Evolutionary conservation across 108 stramenopile genomes (phyloP), one percentile per base, ranked within the genome.

Genomic region (Conticribra weissflogii): DNA sequence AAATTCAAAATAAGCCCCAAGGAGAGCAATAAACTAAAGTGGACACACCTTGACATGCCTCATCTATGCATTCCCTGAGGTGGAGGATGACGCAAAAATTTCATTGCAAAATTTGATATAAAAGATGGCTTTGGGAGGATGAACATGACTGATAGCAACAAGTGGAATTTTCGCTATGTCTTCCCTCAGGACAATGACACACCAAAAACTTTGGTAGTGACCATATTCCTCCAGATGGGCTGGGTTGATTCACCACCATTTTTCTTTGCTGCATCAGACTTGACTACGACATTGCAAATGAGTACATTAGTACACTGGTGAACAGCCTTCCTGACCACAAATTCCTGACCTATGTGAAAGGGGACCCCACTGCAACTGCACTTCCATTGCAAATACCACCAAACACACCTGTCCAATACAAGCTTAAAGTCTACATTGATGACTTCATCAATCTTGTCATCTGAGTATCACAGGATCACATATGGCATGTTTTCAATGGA

Each of bases 131-230:
- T 21, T 19, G 18, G 54, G 12, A 27, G 30, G 16, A 18, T 46
- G 5, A 23, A 3, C 7, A 24, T 23, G 27, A 21, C 23, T 5
- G 32, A 66, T 9, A 8, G n/a, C 51, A 27, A 56, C 1, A 31
- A 47, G 16, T 3, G 17, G 3, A 57, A 50, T 41, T 41, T 41
- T 41, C 8, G 8, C 2, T n/a, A 16, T 27, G 3, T 71, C 70
- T 41, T 62, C 74, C 85, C 85, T 24, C 86, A 81, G 79, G 84
- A 86, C 27, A 83, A 80, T 18, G 78, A 75, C 66, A 83, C 83
- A 3, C 86, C 86, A 29, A 86, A 5, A 41, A 5, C 8, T 5
- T 12, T 41, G 36, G 36, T 41, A 41, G 12, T 41, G 5, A 5
- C 36, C 5, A 41, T 12, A 9, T 41, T 12, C 36, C 36, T 41